Conservation (phyloP, 2,329 filamentous ascomycete species). For the Septoria petroselini region DNA sequence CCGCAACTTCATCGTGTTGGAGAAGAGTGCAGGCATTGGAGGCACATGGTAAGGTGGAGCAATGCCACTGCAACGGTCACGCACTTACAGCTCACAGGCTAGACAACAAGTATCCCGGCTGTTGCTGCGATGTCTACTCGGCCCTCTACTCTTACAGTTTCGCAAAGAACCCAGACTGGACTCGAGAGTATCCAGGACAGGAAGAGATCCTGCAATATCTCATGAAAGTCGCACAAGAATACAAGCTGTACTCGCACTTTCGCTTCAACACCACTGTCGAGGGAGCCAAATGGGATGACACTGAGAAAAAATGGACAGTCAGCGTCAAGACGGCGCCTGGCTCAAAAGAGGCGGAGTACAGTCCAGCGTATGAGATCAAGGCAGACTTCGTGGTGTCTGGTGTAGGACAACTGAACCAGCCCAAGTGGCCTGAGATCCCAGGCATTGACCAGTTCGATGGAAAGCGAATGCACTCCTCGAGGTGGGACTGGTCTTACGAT, state of each 20-base stretch:
- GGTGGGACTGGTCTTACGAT: slow-evolving; percentile 60
- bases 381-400: slow-evolving; percentile 58
- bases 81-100: slow-evolving; percentile 20
- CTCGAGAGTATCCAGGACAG: slow-evolving; percentile 57
- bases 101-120: slow-evolving; percentile 57
- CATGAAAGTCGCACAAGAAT: slow-evolving; percentile 52
- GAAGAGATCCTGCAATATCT: slow-evolving; percentile 60
- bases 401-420: slow-evolving; percentile 60
- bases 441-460: slow-evolving; percentile 51
- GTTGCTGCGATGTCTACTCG: slow-evolving; percentile 47
- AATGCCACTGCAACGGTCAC: not conserved
- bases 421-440: slow-evolving; percentile 49
- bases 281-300: slow-evolving; percentile 55
- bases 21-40: slow-evolving; percentile 54
- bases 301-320: slow-evolving; percentile 51
- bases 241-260: slow-evolving; percentile 55
- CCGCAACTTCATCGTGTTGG: slow-evolving; percentile 56
- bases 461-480: slow-evolving; percentile 55
- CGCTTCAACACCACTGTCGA: slow-evolving; percentile 57
- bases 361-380: slow-evolving; percentile 51
- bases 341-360: slow-evolving; percentile 55
- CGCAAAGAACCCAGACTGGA: slow-evolving; percentile 58
- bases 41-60: slow-evolving; percentile 48
- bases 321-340: slow-evolving; percentile 49
- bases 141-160: slow-evolving; percentile 60